A percentile compares a stretch with the other conserved stretches of the same genome.
Evolutionary conservation across 495 filamentous ascomycete species (phyloP).

Genomic region (Trichoderma asperelloides): DNA sequence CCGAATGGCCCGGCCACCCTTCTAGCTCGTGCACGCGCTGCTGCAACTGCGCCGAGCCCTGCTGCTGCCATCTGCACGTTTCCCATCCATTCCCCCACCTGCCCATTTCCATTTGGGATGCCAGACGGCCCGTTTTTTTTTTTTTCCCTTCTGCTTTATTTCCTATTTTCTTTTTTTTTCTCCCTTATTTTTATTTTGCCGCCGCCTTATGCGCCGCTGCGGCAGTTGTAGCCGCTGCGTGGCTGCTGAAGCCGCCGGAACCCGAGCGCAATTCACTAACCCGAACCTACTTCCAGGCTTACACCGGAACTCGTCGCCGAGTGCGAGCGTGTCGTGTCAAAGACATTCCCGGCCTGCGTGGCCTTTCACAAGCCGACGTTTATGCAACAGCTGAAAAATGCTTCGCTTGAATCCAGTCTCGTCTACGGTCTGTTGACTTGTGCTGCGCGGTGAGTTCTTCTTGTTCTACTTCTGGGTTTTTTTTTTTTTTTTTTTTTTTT

Average conservation of each 20-base stretch:
- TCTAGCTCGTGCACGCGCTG: background rate
- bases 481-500: background rate
- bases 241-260: background rate
- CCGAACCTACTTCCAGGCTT: slow-evolving; percentile 23
- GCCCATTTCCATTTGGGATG: slow-evolving; percentile 5
- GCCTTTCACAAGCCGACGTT: slow-evolving; percentile 46
- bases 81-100: background rate
- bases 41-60: background rate
- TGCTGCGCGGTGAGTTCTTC: slow-evolving; percentile 34
- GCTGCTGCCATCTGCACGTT: background rate
- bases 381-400: slow-evolving; percentile 39
- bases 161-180: background rate
- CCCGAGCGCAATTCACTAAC: background rate
- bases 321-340: slow-evolving; percentile 41
- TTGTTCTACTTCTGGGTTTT: slow-evolving; percentile 9
- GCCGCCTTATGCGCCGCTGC: background rate
- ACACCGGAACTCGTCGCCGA: slow-evolving; percentile 39
- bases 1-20: slow-evolving; percentile 3
- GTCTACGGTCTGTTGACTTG: slow-evolving; percentile 40
- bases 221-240: background rate
- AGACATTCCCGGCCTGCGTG: slow-evolving; percentile 42
- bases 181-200: no score
- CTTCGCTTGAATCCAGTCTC: slow-evolving; percentile 35
- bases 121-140: slow-evolving; percentile 1
- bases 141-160: no score